Evolutionary conservation across 306 rosid species (phyloP).

Genomic region (Dalbergia cochinchinensis): DNA sequence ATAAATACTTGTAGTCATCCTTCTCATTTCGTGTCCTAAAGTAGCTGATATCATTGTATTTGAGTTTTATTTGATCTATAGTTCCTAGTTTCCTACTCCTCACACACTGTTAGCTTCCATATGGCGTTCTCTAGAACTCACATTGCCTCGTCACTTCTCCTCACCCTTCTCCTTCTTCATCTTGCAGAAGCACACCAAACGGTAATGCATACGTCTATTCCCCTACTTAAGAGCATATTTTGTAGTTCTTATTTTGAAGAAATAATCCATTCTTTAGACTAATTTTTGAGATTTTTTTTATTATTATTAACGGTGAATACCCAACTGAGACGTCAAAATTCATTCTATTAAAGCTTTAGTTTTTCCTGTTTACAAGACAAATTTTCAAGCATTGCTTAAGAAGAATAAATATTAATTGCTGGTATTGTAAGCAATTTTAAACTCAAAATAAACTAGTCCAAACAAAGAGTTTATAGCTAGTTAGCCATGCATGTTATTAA

Average conservation of each 20-base stretch:
- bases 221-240: neutral
- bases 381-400: no score
- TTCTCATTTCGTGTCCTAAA: neutral
- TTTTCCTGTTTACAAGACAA: no score
- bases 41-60: neutral
- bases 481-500: neutral
- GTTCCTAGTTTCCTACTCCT: neutral
- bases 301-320: no score
- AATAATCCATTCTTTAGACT: no score
- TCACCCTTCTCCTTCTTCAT: conserved; percentile 36
- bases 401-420: no score
- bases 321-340: no score
- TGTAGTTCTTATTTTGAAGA: no score
- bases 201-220: conserved; percentile 10
- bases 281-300: no score
- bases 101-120: neutral
- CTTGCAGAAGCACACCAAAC: conserved; percentile 36
- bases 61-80: neutral
- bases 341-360: no score
- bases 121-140: conserved; percentile 38
- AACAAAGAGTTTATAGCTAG: neutral
- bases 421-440: no score
- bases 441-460: no score
- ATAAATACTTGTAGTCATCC: conserved; percentile 25
- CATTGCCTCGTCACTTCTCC: conserved; percentile 34